Base-by-base conservation (phyloP, 129 eudicot genomes). In the Pittosporum tobira region DNA sequence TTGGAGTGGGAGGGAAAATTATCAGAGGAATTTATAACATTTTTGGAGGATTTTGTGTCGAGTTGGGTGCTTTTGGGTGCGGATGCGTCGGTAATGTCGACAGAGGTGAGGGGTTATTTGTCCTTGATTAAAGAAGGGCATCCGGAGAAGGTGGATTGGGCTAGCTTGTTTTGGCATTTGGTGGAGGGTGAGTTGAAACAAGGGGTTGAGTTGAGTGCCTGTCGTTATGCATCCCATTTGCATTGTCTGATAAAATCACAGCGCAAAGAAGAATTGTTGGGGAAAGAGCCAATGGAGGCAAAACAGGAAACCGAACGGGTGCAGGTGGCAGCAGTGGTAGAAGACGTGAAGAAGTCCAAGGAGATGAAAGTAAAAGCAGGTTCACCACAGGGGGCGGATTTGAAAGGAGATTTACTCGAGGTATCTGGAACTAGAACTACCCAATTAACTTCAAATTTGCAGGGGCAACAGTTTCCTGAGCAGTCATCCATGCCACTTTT, bases 181-280 rank as follows among this genome's bases (percentile, higher is more conserved):
- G 83, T 83, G 75, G 96, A 91, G 79, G 81, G 71, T 67, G 99
- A 91, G 75, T 63, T 91, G 75, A 29, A 42, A 18, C 76, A 79
- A 28, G 87, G 84, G 57, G 75, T 27, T 20, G 64, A 66, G 46
- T 73, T 87, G 74, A 45, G 12, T 18, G 71, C 81, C 27, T 87
- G 96, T 61, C 83, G 73, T 51, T 91, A 91, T 61, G 99, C 96
- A 2, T 83, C 94, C 0, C 99, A 91, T 79, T 65, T 91, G 74
- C 99, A 86, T 74, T 65, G 40, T 23, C 73, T 87, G 77, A 78
- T 91, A 0, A 87, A 64, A 77, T 61, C 48, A 0, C 90, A 81
- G 54, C 70, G 73, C 19, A n/a, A n/a, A n/a, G 64, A 47, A 42
- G 54, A 54, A 6, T 4, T 80, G 59, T 54, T 86, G 29, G 20